Base-by-base conservation (phyloP, 805 yeast genomes). In the Candida ipomoeae region DNA sequence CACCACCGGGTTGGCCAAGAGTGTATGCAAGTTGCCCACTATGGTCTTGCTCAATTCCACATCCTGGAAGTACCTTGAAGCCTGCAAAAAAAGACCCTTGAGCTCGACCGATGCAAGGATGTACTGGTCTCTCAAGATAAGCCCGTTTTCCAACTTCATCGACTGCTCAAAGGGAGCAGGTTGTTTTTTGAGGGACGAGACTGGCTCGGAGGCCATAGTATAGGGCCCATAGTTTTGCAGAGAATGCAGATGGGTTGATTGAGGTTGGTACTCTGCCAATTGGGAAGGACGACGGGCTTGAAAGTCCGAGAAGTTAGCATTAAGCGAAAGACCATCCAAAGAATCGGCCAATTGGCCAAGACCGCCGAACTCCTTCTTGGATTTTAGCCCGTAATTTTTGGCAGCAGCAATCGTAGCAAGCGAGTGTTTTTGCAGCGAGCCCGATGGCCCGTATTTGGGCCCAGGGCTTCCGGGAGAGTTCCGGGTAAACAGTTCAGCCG, bases 51-150 rank as follows among this genome's bases (percentile, higher is more conserved):
- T 61, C 13, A 69, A 51, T 13, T 55, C 58, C 7, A 60, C 61
- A 49, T 68, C 63, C 48, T 72, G 75, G 50, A 85, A 87, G 63
- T 86, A 87, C 39, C 71, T 72, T 11, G 67, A 62, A 0, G 85
- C 79, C 55, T 76, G 73, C 11, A 60, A 52, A 57, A 77, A 85
- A 45, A 79, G 66, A 10, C 64, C 55, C 49, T 79, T 79, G 48
- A 87, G 72, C 6, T 79, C 83, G 0, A 77, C 69, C 0, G 89
- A 82, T 1, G 89, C 80, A 18, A 82, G 69, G 20, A 86, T 83
- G 44, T 77, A 73, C 49, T 75, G 78, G 42, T 80, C 80, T 48
- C 77, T 78, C 40, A 84, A 66, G 5, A 83, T 58, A 36, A 85
- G 67, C 0, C 90, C 90, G 61, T 84, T 83, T 41, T 85, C 90